phyloP scores from a whole-genome alignment of 108 stramenopile genomes.

The Cyclotella atomus region DNA sequence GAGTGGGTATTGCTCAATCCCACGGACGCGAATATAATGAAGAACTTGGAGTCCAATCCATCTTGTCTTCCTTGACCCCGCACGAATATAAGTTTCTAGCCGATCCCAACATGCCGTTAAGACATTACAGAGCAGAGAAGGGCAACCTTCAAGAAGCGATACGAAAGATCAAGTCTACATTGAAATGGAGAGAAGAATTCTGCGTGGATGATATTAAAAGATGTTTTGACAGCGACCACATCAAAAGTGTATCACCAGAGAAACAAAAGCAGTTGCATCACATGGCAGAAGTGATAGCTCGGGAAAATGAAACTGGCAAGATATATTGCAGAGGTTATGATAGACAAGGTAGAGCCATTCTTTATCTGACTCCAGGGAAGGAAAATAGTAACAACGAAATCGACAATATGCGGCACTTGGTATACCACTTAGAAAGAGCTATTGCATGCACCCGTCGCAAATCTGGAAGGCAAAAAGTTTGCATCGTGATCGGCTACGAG shows the following conservation, averaged over 20 bases:
- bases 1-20: slow-evolving; percentile 19
- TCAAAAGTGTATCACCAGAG: slow-evolving; percentile 1
- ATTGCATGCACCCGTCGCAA: slow-evolving; percentile 74
- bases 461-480: slow-evolving; percentile 75
- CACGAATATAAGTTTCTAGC: slow-evolving; percentile 59
- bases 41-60: slow-evolving; percentile 44
- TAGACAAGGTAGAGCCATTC: slow-evolving; percentile 75
- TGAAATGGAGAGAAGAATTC: slow-evolving; percentile 89
- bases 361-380: slow-evolving; percentile 84
- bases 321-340: slow-evolving; percentile 88
- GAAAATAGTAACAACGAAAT: slow-evolving; percentile 84
- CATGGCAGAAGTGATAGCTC: slow-evolving; percentile 45
- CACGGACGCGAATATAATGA: slow-evolving; percentile 47
- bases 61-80: slow-evolving; percentile 50
- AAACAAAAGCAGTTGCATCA: slow-evolving; percentile 37
- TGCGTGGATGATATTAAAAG: slow-evolving; percentile 58
- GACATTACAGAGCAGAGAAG: slow-evolving; percentile 86
- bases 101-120: slow-evolving; percentile 76
- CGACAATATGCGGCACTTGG: slow-evolving; percentile 89
- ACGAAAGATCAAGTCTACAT: slow-evolving; percentile 65
- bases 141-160: slow-evolving; percentile 67
- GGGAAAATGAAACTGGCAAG: slow-evolving; percentile 85
- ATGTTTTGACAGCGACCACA: slow-evolving; percentile 32
- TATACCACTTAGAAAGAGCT: slow-evolving; percentile 89
- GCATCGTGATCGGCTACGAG: slow-evolving; percentile 88